Conservation (phyloP, 1,284 basidiomycete genomes). For the Phellopilus nigrolimitatus region DNA sequence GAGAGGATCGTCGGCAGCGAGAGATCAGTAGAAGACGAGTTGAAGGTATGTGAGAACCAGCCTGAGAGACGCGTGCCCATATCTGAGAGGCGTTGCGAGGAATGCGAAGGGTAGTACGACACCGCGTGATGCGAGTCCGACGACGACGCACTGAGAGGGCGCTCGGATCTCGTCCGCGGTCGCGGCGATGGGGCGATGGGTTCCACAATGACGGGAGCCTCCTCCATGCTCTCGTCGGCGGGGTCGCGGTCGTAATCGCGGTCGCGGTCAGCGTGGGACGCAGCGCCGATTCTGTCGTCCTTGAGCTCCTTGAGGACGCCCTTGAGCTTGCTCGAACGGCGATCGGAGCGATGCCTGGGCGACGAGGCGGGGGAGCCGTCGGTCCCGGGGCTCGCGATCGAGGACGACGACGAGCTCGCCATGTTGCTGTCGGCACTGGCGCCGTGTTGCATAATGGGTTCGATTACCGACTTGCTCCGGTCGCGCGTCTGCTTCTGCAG, state of each 20-base stretch:
- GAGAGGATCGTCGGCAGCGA: constrained; percentile 57
- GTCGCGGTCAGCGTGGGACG: constrained; percentile 28
- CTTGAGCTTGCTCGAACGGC: constrained; percentile 22
- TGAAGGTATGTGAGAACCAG: constrained; percentile 75
- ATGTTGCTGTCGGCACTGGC: constrained; percentile 36
- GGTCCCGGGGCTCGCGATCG: constrained; percentile 11
- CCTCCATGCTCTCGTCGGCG: constrained; percentile 31
- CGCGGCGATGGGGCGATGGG: constrained; percentile 36
- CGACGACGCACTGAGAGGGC: constrained; percentile 35
- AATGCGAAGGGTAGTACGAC: constrained; percentile 29
- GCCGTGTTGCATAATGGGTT: constrained; percentile 27
- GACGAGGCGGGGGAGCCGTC: constrained; percentile 1
- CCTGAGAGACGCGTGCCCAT: constrained; percentile 63
- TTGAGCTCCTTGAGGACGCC: constrained; percentile 23
- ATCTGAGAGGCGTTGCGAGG: constrained; percentile 38
- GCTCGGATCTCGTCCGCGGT: constrained; percentile 41
- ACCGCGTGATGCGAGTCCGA: constrained; percentile 41
- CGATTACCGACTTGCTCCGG: constrained; percentile 53
- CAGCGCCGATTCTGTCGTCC: constrained; percentile 28
- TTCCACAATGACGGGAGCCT: constrained; percentile 50
- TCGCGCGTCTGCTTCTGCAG: constrained; percentile 55
- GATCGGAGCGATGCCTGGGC: constrained; percentile 13
- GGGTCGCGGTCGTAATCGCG: constrained; percentile 28
- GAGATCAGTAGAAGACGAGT: constrained; percentile 63
- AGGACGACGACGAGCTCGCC: constrained; percentile 38